Evolutionary conservation across 257 asterid species (phyloP).

Genomic region (Solanum sejunctum): DNA sequence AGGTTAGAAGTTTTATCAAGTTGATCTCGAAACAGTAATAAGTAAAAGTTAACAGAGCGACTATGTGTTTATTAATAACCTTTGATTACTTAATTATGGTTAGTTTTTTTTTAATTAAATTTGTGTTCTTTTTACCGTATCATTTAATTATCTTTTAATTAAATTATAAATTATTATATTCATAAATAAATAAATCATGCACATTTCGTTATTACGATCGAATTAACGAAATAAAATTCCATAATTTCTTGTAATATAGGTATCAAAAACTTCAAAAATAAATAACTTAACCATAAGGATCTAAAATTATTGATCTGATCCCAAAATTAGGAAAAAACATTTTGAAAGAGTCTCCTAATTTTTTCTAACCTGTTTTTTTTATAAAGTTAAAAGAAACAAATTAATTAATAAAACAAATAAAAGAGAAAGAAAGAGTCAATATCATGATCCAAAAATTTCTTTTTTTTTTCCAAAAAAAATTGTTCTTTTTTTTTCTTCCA

Average conservation of each 20-base stretch:
- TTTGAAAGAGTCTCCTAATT: background rate
- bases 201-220: background rate
- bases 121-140: background rate
- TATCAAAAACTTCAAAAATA: background rate
- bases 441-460: background rate
- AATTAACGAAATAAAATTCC: background rate
- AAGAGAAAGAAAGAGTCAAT: background rate
- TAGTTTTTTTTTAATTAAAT: too few relatives aligned
- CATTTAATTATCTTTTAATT: background rate
- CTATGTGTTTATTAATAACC: background rate
- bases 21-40: too few relatives aligned
- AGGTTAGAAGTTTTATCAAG: too few relatives aligned
- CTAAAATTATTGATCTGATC: background rate
- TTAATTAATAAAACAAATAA: background rate
- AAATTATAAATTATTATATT: background rate
- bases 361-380: too few relatives aligned
- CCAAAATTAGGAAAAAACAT: background rate
- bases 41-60: too few relatives aligned
- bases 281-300: background rate
- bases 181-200: background rate
- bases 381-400: background rate
- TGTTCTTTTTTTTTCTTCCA: background rate
- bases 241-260: background rate
- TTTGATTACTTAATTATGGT: background rate
- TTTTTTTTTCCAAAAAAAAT: background rate